Conservation (phyloP, 345 rosid species). For the Hibiscus trionum region DNA sequence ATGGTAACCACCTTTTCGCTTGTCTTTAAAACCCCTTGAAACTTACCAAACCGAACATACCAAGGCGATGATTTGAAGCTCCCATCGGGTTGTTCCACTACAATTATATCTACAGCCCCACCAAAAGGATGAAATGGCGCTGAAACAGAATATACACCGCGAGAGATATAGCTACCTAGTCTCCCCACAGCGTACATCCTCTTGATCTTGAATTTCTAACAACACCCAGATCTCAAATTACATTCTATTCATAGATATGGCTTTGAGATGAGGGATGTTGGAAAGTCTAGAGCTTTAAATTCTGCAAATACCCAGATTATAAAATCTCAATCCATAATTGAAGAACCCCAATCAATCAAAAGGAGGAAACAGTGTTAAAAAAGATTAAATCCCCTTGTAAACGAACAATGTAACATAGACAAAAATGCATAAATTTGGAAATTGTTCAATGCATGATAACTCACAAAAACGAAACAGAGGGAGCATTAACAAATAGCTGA, state of each 20-base stretch:
- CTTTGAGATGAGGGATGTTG: neutral
- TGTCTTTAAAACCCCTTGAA: conserved; percentile 88
- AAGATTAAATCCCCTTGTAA: neutral
- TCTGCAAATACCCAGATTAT: conserved; percentile 6
- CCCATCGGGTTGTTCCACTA: conserved; percentile 92
- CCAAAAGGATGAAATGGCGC: conserved; percentile 96
- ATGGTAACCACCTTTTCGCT: conserved; percentile 54
- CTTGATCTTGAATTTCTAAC: conserved; percentile 1
- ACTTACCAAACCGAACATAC: conserved; percentile 89
- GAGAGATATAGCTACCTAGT: conserved; percentile 77
- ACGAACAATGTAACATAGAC: neutral
- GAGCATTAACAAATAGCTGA: conserved; percentile 7
- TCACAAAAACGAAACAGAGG: conserved; percentile 4
- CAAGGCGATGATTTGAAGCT: conserved; percentile 92
- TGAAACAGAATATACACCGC: conserved; percentile 31
- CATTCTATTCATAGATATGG: neutral
- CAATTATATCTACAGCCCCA: conserved; percentile 94
- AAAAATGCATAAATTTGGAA: conserved; percentile 8
- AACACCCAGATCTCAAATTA: conserved; percentile 20
- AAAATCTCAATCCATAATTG: conserved; percentile 10
- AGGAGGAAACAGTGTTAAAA: neutral
- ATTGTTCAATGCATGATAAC: neutral
- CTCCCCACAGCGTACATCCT: conserved; percentile 77
- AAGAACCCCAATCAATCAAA: neutral
- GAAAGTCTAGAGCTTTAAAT: conserved; percentile 6